Evolutionary conservation across 768 basidiomycete species (phyloP).

Genomic region (Suillus plorans): DNA sequence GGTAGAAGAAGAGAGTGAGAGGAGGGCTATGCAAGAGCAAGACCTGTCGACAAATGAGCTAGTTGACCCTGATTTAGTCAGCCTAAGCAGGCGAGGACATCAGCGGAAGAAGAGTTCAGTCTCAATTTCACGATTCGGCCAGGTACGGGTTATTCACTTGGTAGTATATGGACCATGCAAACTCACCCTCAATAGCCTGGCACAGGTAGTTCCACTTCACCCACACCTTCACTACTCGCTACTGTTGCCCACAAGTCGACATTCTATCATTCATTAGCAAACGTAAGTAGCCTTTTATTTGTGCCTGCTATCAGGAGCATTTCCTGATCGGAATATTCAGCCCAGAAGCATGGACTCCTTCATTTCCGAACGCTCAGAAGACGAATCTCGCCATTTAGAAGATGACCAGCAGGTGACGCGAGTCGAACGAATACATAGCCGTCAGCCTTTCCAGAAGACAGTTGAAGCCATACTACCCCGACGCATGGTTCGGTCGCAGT

Average conservation of each 20-base stretch:
- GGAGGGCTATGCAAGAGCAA: constrained; percentile 41
- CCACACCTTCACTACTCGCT: constrained; percentile 34
- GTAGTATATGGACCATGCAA: background rate
- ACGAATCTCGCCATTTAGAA: constrained; percentile 37
- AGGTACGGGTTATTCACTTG: constrained; percentile 37
- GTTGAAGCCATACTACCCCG: constrained; percentile 45
- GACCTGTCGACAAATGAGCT: constrained; percentile 17
- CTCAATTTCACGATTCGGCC: constrained; percentile 60
- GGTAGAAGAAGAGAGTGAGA: constrained; percentile 58
- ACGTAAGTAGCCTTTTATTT: constrained; percentile 30
- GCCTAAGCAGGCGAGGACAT: constrained; percentile 28
- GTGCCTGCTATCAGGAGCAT: constrained; percentile 8
- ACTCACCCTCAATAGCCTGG: constrained; percentile 14
- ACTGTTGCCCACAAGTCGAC: constrained; percentile 45
- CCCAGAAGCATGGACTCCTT: constrained; percentile 46
- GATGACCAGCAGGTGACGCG: constrained; percentile 48
- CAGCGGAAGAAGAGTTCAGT: constrained; percentile 47
- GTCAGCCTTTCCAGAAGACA: constrained; percentile 42
- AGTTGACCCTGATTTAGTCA: constrained; percentile 18
- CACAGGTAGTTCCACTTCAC: constrained; percentile 21
- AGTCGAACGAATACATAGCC: constrained; percentile 46
- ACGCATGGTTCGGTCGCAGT: constrained; percentile 43
- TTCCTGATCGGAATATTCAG: constrained; percentile 28
- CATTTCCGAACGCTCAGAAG: constrained; percentile 35
- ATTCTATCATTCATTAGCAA: constrained; percentile 46